Evolutionary conservation across 257 asterid species (phyloP), one percentile per base, ranked within the genome.

Genomic region (Salvia splendens): DNA sequence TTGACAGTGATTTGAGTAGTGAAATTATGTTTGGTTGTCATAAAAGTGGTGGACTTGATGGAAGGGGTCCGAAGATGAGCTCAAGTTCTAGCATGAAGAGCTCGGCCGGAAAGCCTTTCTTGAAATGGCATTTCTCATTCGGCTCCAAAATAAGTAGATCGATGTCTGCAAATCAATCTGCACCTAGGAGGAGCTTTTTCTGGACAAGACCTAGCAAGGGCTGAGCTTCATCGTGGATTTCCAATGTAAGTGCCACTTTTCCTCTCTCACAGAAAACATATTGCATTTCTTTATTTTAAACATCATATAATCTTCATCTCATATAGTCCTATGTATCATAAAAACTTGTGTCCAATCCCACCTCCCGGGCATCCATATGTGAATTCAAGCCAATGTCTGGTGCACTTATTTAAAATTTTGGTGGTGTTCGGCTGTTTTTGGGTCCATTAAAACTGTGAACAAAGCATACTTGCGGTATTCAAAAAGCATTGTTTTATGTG

Each of bases 61-160:
- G 84, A 8, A 78, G 76, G 71, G 76, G 87, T 48, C 83, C 73
- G 7, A 90, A 80, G 81, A 65, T 84, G 88, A 74, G 84, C 83
- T 79, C 89, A 11, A 82, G 93, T 80, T 79, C 92, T 66, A 88
- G 92, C 83, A 63, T 79, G 91, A 86, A 82, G 72, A 72, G 84
- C 83, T 82, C 86, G 15, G 51, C 60, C 1, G 86, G 86, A 28
- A 87, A 71, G 81, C 88, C 96, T 4, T 91, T 89, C 71, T 65
- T 91, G 82, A 80, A 72, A 82, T 89, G 98, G 11, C 96, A 85
- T 75, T 87, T 89, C 64, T 91, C 94, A 0, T 87, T 89, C 69
- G 98, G 94, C 42, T 84, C 92, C 1, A 89, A 80, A 69, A 80
- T 81, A 3, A 73, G 67, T 30, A 82, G 77, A 76, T 73, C 95